phyloP scores from a whole-genome alignment of 2,329 filamentous ascomycete genomes.

The Gnomoniopsis sp. region DNA sequence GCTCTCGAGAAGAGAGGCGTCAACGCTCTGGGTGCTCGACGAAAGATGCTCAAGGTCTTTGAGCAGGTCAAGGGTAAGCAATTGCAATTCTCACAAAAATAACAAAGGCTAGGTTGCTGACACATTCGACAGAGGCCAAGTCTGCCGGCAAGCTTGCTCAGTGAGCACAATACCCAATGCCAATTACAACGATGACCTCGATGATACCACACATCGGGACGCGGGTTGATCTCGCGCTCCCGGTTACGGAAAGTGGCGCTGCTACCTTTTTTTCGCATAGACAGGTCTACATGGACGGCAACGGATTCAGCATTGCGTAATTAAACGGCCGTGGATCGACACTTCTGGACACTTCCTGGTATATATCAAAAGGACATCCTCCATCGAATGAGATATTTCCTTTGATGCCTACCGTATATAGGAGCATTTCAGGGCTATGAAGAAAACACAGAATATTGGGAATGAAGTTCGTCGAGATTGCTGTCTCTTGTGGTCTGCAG shows the following conservation, averaged over 20 bases:
- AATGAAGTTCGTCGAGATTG: neutral
- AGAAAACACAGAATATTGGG: neutral
- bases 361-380: neutral
- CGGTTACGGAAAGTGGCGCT: neutral
- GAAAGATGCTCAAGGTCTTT: constrained; percentile 99
- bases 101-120: neutral
- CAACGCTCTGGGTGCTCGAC: constrained; percentile 87
- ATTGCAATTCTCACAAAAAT: neutral
- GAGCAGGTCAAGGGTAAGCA: constrained; percentile 80
- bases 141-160: constrained; percentile 66
- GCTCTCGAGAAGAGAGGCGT: constrained; percentile 90
- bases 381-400: neutral
- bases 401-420: neutral
- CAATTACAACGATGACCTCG: neutral
- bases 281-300: constrained; percentile 1
- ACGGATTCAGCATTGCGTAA: constrained; percentile 8
- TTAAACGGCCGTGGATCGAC: constrained; percentile 1
- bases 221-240: constrained; percentile 13
- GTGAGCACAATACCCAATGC: constrained; percentile 14
- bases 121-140: constrained; percentile 57
- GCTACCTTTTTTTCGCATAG: neutral
- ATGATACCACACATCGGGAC: neutral
- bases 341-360: constrained; percentile 9
- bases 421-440: neutral
- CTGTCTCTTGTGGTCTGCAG: neutral